Conservation (phyloP, 176 grass and related monocot genomes). For the Themeda triandra region DNA sequence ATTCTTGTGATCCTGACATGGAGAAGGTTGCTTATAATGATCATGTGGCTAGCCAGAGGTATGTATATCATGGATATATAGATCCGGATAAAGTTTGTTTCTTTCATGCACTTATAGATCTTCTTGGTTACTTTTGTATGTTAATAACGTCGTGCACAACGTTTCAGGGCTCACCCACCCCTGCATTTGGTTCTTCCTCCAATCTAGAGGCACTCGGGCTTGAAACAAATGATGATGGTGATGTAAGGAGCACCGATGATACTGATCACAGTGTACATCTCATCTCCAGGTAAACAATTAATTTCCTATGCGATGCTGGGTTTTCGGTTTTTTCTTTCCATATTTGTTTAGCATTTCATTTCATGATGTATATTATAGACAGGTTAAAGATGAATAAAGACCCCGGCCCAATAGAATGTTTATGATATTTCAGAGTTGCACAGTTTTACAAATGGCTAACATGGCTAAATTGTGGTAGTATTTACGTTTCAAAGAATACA, state of each 20-base stretch:
- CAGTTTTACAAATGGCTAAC: neutral
- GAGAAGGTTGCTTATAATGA: conserved; percentile 21
- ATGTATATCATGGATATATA: neutral
- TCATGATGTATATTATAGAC: neutral
- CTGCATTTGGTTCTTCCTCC: conserved; percentile 62
- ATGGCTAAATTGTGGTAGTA: neutral
- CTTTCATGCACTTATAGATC: neutral
- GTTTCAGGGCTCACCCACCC: conserved; percentile 52
- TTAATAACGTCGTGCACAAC: neutral
- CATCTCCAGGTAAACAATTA: conserved; percentile 42
- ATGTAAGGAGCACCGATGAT: conserved; percentile 23
- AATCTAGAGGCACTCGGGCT: conserved; percentile 59
- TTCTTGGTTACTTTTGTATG: neutral
- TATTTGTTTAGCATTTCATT: neutral
- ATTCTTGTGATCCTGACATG: conserved; percentile 22
- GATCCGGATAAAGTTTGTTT: neutral
- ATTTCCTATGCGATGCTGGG: neutral
- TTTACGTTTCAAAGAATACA: neutral
- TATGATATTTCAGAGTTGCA: neutral
- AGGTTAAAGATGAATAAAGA: neutral
- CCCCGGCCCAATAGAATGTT: neutral
- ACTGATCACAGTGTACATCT: conserved; percentile 48
- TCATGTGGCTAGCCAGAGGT: conserved; percentile 26
- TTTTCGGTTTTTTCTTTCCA: neutral
- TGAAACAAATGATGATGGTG: conserved; percentile 32